Evolutionary conservation across 1,284 basidiomycete species (phyloP).

Genomic region (Leucoagaricus sp.): DNA sequence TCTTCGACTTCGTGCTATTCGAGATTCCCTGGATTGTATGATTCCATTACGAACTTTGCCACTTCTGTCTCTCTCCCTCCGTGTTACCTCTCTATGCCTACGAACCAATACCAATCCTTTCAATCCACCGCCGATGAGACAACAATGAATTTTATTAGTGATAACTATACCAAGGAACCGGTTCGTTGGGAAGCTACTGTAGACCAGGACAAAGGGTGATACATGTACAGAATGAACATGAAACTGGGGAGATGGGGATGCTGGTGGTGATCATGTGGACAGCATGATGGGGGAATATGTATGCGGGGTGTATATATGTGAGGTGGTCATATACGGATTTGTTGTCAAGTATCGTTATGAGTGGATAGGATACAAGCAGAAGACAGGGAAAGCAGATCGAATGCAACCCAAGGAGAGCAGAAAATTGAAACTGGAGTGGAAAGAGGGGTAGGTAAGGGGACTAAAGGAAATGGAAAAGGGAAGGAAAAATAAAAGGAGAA

Average conservation of each 20-base stretch:
- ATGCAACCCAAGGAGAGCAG: constrained; percentile 4
- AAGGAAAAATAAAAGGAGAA: neutral
- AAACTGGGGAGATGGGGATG: constrained; percentile 21
- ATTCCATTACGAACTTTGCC: neutral
- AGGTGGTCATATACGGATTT: constrained; percentile 6
- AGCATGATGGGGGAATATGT: constrained; percentile 20
- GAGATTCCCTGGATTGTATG: constrained; percentile 81
- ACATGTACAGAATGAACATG: constrained; percentile 14
- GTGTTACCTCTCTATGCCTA: neutral
- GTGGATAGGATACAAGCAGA: constrained; percentile 14
- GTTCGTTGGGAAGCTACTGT: constrained; percentile 43
- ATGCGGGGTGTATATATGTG: constrained; percentile 30
- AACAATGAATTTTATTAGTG: constrained; percentile 35
- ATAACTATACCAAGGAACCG: constrained; percentile 55
- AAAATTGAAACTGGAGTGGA: neutral
- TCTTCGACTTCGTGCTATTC: constrained; percentile 90
- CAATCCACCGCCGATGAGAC: constrained; percentile 5
- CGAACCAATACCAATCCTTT: neutral
- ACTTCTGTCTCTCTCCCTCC: constrained; percentile 15
- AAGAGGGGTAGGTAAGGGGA: neutral
- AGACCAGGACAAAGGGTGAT: constrained; percentile 27
- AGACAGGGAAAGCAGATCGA: constrained; percentile 7
- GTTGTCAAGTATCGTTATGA: constrained; percentile 2
- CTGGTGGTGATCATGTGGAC: neutral
- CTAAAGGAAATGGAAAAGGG: neutral